Conservation (phyloP, 1,284 basidiomycete genomes). For the Mycosarcoma maydis region DNA sequence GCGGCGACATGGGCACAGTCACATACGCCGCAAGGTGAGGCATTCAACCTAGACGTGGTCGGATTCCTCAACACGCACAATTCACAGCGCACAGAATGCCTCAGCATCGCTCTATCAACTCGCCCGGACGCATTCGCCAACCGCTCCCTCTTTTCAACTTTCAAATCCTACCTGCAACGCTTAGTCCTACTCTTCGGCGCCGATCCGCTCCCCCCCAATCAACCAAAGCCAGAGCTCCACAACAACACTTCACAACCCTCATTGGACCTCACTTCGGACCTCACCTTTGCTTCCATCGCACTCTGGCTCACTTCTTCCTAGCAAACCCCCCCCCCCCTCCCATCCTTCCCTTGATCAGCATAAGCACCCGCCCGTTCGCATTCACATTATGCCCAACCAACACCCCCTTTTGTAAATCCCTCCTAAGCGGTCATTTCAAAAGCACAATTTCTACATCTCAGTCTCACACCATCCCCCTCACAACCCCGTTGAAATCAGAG, state of each 20-base stretch:
- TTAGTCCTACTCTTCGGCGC: constrained; percentile 1
- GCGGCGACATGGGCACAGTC: constrained; percentile 14
- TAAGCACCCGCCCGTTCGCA: too few species aligned
- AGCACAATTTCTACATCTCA: too few species aligned
- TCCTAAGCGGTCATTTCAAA: too few species aligned
- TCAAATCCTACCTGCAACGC: constrained; percentile 2
- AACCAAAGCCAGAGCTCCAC: too few species aligned
- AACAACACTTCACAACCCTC: too few species aligned
- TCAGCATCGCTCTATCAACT: constrained; percentile 9
- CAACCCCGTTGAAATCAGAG: too few species aligned
- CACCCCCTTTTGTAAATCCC: too few species aligned
- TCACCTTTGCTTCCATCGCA: constrained; percentile 1
- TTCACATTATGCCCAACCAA: too few species aligned
- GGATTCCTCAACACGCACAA: neutral
- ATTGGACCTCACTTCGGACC: neutral
- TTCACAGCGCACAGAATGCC: neutral
- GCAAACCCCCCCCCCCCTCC: too few species aligned
- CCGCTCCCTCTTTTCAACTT: neutral
- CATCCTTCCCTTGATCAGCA: too few species aligned
- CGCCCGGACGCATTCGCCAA: constrained; percentile 10
- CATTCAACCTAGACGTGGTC: constrained; percentile 24
- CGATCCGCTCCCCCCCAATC: too few species aligned
- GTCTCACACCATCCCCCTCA: too few species aligned
- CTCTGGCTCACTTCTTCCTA: neutral
- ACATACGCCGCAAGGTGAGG: constrained; percentile 16